Conservation (phyloP, 2,329 filamentous ascomycete genomes). For the Cordyceps cateniannulata region DNA sequence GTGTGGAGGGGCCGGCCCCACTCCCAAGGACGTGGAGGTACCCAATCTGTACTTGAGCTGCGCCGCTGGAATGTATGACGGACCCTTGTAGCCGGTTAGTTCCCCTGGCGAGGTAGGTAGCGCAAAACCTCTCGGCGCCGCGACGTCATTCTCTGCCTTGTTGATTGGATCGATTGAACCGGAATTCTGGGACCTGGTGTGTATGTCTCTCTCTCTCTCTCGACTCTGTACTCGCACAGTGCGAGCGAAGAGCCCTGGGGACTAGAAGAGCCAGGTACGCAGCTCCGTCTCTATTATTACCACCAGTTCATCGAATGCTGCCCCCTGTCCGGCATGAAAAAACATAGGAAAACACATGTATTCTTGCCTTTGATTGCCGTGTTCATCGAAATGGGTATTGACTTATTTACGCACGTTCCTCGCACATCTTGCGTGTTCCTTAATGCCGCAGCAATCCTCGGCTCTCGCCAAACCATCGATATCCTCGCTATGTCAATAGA, state of each 20-base stretch:
- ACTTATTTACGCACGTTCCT: not conserved
- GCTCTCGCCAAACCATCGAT: not conserved
- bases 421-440: not conserved
- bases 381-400: not conserved
- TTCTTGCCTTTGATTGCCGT: not conserved
- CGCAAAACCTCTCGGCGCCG: not conserved
- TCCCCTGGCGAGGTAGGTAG: not conserved
- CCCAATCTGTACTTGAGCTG: not conserved
- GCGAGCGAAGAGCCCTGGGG: too few species aligned
- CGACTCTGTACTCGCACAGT: too few species aligned
- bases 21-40: not conserved
- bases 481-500: not conserved
- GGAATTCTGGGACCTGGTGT: conserved; percentile 7
- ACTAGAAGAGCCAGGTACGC: too few species aligned
- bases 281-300: too few species aligned
- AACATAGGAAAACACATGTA: not conserved
- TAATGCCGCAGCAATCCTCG: not conserved
- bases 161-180: conserved; percentile 9
- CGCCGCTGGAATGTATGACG: not conserved
- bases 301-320: too few species aligned
- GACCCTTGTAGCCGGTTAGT: not conserved
- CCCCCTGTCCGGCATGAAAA: too few species aligned
- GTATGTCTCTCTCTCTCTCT: not conserved
- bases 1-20: not conserved
- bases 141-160: conserved; percentile 1